These are phyloP conservation scores for Chlorella vulgaris DNA, from an alignment of 139 green algal species.

Conservation along the genomic window DNA sequence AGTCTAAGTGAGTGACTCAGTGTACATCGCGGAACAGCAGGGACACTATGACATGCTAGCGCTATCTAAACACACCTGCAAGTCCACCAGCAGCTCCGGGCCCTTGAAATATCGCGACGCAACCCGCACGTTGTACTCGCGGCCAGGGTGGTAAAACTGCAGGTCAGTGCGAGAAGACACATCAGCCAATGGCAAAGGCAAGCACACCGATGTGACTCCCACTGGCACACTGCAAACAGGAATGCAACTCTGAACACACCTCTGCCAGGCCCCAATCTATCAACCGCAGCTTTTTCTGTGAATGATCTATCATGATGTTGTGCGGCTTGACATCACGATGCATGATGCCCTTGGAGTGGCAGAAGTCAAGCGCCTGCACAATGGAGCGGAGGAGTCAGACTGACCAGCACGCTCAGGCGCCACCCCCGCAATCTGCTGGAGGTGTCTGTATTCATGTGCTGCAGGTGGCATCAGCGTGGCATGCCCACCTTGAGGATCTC, in stretches of 20 bases:
- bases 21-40: too few species aligned
- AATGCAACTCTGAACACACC: too few species aligned
- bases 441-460: too few species aligned
- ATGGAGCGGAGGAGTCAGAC: too few species aligned
- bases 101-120: constrained; percentile 98
- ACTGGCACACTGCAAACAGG: neutral
- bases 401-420: too few species aligned
- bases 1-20: too few species aligned
- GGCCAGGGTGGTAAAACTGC: constrained; percentile 94
- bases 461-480: too few species aligned
- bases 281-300: constrained; percentile 87
- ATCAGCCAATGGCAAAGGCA: neutral
- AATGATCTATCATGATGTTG: constrained; percentile 99
- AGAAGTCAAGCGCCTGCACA: constrained; percentile 94
- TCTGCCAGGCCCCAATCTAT: constrained; percentile 99
- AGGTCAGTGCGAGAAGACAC: neutral
- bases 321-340: constrained; percentile 87
- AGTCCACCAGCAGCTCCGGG: constrained; percentile 97
- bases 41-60: too few species aligned
- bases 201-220: too few species aligned
- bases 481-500: constrained; percentile 95
- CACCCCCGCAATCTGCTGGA: too few species aligned
- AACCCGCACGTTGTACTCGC: constrained; percentile 98
- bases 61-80: too few species aligned
- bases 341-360: constrained; percentile 94